A percentile compares a stretch with the other conserved stretches of the same genome.
Evolutionary conservation across 768 basidiomycete species (phyloP).

Genomic region (Lactifluus subvellereus): DNA sequence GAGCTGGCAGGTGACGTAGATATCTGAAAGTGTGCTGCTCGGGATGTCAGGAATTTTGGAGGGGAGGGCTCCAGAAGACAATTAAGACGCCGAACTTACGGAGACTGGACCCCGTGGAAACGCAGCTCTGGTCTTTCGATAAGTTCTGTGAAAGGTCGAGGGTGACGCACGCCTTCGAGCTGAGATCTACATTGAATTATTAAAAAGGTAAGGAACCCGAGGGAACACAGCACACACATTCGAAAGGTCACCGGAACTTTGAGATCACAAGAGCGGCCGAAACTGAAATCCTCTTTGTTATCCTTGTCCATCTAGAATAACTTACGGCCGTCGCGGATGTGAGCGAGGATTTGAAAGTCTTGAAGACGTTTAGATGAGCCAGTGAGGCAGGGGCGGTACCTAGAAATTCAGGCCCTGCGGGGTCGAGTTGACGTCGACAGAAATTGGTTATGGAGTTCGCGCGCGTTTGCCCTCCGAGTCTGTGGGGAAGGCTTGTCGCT

Average conservation of each 20-base stretch:
- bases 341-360: not conserved
- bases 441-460: not conserved
- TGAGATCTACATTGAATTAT: constrained; percentile 51
- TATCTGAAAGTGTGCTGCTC: constrained; percentile 75
- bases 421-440: no score
- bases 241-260: constrained; percentile 83
- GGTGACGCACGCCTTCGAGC: constrained; percentile 75
- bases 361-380: not conserved
- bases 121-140: constrained; percentile 76
- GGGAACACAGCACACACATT: constrained; percentile 45
- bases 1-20: constrained; percentile 90
- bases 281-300: constrained; percentile 84
- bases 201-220: not conserved
- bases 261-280: constrained; percentile 84
- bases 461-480: not conserved
- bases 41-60: constrained; percentile 11
- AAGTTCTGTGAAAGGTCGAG: constrained; percentile 68
- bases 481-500: not conserved
- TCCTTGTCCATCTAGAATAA: constrained; percentile 46
- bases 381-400: not conserved
- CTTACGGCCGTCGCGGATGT: not conserved
- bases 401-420: not conserved
- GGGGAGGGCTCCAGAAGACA: constrained; percentile 10
- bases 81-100: constrained; percentile 40
- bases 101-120: constrained; percentile 81